Evolutionary conservation across 495 filamentous ascomycete species (phyloP).

Genomic region (Durotheca rogersii): DNA sequence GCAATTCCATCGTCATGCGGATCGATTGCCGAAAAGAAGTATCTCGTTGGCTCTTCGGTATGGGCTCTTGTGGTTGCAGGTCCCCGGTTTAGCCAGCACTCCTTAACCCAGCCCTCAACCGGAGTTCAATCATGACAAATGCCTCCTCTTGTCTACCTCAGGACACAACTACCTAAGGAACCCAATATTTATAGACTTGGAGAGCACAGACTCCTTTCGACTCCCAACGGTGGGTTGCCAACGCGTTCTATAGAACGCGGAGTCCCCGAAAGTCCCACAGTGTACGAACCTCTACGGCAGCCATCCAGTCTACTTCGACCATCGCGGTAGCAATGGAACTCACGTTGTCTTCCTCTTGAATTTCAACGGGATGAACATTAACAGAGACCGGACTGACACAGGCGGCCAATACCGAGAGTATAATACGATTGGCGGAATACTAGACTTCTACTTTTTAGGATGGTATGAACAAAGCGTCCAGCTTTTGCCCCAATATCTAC

Average conservation of each 20-base stretch:
- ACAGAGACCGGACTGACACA: conserved; percentile 64
- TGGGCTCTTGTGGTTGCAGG: no score
- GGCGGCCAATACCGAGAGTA: conserved; percentile 78
- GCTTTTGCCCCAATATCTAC: conserved; percentile 66
- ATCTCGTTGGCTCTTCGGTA: no score
- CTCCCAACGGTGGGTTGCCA: conserved; percentile 71
- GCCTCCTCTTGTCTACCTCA: conserved; percentile 70
- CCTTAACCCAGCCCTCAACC: no score
- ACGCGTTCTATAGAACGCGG: conserved; percentile 76
- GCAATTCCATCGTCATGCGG: no score
- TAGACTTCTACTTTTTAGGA: conserved; percentile 93
- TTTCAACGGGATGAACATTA: conserved; percentile 83
- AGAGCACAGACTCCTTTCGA: conserved; percentile 72
- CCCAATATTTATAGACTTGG: conserved; percentile 79
- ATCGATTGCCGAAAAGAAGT: no score
- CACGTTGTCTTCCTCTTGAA: conserved; percentile 82
- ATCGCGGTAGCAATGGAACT: conserved; percentile 62
- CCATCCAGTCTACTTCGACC: conserved; percentile 82
- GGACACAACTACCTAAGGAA: conserved; percentile 64
- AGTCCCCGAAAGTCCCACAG: conserved; percentile 57
- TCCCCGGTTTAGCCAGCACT: no score
- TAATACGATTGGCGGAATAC: conserved; percentile 73
- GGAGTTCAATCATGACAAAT: no score
- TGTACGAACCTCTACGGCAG: conserved; percentile 73
- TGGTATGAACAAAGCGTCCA: conserved; percentile 73